A percentile compares a stretch with the other conserved stretches of the same genome.
These are phyloP conservation scores for Suhomyces prunicola DNA, from an alignment of 805 yeast genomes.

Conservation along the genomic window DNA sequence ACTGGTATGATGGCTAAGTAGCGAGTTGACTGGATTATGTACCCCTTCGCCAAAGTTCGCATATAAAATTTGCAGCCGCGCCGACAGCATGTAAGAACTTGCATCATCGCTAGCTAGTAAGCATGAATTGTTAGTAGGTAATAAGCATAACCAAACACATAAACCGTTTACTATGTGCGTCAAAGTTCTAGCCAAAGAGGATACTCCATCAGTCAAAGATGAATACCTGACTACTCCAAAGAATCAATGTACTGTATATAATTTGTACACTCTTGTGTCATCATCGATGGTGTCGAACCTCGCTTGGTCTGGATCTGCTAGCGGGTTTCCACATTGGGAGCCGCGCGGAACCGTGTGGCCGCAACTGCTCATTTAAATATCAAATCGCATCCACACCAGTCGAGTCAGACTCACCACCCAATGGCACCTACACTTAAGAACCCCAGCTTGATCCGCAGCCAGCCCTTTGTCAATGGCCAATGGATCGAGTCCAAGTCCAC, in stretches of 20 bases:
- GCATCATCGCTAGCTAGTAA: neutral
- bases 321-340: conserved; percentile 1
- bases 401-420: neutral
- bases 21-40: neutral
- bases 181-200: too few species aligned
- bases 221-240: too few species aligned
- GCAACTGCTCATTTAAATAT: neutral
- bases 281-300: too few species aligned
- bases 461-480: conserved; percentile 38
- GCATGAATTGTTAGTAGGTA: too few species aligned
- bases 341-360: conserved; percentile 2
- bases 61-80: neutral
- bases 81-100: neutral
- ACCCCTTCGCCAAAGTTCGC: neutral
- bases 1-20: neutral
- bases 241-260: too few species aligned
- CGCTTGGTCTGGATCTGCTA: too few species aligned
- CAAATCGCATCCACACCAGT: neutral
- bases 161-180: too few species aligned
- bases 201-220: too few species aligned
- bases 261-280: too few species aligned
- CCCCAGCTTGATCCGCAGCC: conserved; percentile 28
- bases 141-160: too few species aligned
- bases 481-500: conserved; percentile 38
- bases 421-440: conserved; percentile 29